Evolutionary conservation across 139 green algal genomes (phyloP).

Genomic region (Desmodesmus armatus): DNA sequence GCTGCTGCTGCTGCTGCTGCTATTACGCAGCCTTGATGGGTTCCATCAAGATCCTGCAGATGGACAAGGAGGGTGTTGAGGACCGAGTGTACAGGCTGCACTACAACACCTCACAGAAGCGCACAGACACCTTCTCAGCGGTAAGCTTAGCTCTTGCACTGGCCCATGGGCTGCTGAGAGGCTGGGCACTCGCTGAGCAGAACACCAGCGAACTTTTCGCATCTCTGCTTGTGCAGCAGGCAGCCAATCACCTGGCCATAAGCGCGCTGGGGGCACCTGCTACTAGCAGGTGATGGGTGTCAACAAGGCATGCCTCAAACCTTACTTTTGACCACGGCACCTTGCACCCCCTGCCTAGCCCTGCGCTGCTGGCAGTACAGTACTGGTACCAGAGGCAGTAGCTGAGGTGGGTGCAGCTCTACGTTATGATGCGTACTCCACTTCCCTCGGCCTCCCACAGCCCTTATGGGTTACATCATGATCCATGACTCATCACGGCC

Average conservation of each 20-base stretch:
- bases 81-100: constrained; percentile 71
- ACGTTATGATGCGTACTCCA: no score
- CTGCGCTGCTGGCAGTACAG: not conserved
- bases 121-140: constrained; percentile 48
- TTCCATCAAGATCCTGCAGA: constrained; percentile 48
- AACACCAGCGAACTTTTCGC: not conserved
- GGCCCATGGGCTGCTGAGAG: not conserved
- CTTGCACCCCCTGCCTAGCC: not conserved
- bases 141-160: not conserved
- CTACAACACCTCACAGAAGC: constrained; percentile 65
- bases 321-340: no score
- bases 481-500: not conserved
- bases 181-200: no score
- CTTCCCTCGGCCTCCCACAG: not conserved
- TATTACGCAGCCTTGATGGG: constrained; percentile 43
- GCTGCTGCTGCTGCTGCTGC: not conserved
- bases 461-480: not conserved
- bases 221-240: not conserved
- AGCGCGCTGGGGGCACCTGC: not conserved
- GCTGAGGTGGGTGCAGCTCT: no score
- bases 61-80: constrained; percentile 61
- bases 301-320: not conserved
- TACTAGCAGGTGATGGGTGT: not conserved
- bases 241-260: not conserved
- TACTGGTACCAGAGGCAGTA: no score